Base-by-base conservation (phyloP, 2,329 filamentous ascomycete genomes). In the Pestalotiopsis sp. region DNA sequence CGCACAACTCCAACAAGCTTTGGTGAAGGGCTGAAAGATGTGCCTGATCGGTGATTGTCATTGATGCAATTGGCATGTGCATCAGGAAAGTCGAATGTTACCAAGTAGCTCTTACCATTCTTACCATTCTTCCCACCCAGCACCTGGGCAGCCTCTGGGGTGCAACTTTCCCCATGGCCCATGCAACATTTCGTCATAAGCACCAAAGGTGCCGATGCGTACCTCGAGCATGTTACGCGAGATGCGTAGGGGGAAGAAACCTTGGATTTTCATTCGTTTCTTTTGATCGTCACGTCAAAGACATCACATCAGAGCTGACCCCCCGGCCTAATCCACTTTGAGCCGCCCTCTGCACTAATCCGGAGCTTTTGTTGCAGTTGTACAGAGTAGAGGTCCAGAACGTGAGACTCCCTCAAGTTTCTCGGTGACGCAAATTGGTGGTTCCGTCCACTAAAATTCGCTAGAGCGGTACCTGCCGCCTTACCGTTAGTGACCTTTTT, bases 381-480 rank as follows among this genome's bases (percentile, higher is more conserved):
- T 6, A 25, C 25, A 25, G 25, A 25, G 25, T 25, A 25, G 25
- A 52, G 14, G 20, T 52, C 45, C 45, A 52, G 45, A n/a, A 17
- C 45, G 13, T 49, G 17, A 20, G 14, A 23, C 25, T 14, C 25
- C 57, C 23, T 36, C 25, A 13, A 14, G 61, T 64, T 40, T 36
- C 20, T 49, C 61, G 36, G 61, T 64, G 61, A 64, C 61, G 61
- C n/a, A 64, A 31, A 45, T 36, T 23, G 61, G 38, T 64, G 61
- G 40, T 38, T 25, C 41, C 12, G 61, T 14, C 7, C 40, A 64
- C 61, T 52, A 52, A 52, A 45, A 45, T 4, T 31, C 61, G 61
- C 40, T 64, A 64, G 38, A 64, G 61, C 61, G 36, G 61, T 64
- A 64, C 61, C 61, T 64, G 36, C 11, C 20, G 61, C 61, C 36